A percentile compares a stretch with the other conserved stretches of the same genome.
Conservation (phyloP, 208 protist genomes). For the Blechomonas ayalai region DNA sequence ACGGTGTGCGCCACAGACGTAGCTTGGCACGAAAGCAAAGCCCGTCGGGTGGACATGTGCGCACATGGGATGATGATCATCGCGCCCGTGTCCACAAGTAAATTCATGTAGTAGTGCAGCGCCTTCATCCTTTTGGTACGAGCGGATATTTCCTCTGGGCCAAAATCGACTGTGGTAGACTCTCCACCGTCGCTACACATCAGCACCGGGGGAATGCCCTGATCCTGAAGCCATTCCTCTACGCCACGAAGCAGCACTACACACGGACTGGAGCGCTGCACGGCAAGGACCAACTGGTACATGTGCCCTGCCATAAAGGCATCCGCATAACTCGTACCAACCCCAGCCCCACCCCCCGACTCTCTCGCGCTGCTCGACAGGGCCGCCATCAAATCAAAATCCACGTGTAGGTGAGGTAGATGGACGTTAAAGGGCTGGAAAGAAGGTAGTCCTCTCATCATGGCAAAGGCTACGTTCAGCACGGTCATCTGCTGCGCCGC, state of each 20-base stretch:
- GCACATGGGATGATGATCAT: slow-evolving; percentile 50
- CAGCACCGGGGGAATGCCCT: slow-evolving; percentile 5
- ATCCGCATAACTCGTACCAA: slow-evolving; percentile 4
- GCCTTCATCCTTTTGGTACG: slow-evolving; percentile 10
- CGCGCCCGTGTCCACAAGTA: slow-evolving; percentile 51
- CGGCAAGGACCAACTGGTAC: slow-evolving; percentile 33
- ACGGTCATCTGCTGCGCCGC: neutral
- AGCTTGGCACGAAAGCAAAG: too few relatives aligned
- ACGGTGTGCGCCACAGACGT: too few relatives aligned
- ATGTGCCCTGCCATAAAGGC: slow-evolving; percentile 42
- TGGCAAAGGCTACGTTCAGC: neutral
- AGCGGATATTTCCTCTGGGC: too few relatives aligned
- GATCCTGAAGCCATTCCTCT: slow-evolving; percentile 48
- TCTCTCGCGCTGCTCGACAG: neutral
- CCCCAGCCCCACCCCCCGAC: neutral
- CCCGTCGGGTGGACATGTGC: slow-evolving; percentile 5
- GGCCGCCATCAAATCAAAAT: slow-evolving; percentile 12
- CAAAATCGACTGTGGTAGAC: too few relatives aligned
- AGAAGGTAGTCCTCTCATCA: slow-evolving; percentile 5
- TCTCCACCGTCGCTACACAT: too few relatives aligned
- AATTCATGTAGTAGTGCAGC: slow-evolving; percentile 54
- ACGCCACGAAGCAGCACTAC: slow-evolving; percentile 55
- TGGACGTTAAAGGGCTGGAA: slow-evolving; percentile 23
- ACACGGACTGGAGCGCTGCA: slow-evolving; percentile 45
- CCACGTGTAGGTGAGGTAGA: slow-evolving; percentile 30